A percentile compares a stretch with the other conserved stretches of the same genome.
phyloP scores from a whole-genome alignment of 768 basidiomycete genomes.

The Leccinum fibrillosum region DNA sequence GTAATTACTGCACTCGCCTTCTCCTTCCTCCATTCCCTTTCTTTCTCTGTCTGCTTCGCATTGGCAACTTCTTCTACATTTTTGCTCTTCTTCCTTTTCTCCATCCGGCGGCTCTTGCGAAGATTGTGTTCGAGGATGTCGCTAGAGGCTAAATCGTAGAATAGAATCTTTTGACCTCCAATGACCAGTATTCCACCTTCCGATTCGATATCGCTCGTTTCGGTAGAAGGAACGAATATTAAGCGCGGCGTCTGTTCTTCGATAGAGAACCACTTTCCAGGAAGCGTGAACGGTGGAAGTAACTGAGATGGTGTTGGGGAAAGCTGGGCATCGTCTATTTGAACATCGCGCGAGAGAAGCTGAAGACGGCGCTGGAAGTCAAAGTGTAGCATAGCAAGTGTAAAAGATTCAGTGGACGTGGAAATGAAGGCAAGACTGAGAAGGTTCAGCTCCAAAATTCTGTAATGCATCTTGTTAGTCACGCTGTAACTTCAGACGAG shows the following conservation, averaged over 20 bases:
- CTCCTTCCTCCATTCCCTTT: slow-evolving; percentile 49
- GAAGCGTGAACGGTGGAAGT: slow-evolving; percentile 52
- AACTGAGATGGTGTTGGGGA: slow-evolving; percentile 49
- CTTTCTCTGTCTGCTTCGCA: slow-evolving; percentile 56
- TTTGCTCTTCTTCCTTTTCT: slow-evolving; percentile 47
- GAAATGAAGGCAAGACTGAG: slow-evolving; percentile 63
- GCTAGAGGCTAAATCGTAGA: slow-evolving; percentile 54
- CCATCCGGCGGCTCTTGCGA: slow-evolving; percentile 52
- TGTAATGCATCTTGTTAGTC: slow-evolving; percentile 23
- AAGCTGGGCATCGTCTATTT: slow-evolving; percentile 38
- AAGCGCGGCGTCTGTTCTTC: slow-evolving; percentile 41
- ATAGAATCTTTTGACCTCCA: slow-evolving; percentile 61
- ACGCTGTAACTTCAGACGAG: neutral
- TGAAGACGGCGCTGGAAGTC: slow-evolving; percentile 64
- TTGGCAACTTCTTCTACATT: slow-evolving; percentile 40
- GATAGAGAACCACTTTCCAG: slow-evolving; percentile 41
- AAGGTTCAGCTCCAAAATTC: slow-evolving; percentile 66
- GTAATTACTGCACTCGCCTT: slow-evolving; percentile 55
- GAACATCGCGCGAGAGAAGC: slow-evolving; percentile 57
- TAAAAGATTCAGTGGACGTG: slow-evolving; percentile 37
- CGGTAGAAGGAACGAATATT: slow-evolving; percentile 31
- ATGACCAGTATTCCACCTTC: slow-evolving; percentile 71
- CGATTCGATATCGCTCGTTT: slow-evolving; percentile 31
- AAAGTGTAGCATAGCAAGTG: slow-evolving; percentile 64
- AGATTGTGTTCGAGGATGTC: slow-evolving; percentile 49